These are phyloP conservation scores for Xylaria venustula DNA, from an alignment of 495 filamentous ascomycete genomes.

Conservation along the genomic window DNA sequence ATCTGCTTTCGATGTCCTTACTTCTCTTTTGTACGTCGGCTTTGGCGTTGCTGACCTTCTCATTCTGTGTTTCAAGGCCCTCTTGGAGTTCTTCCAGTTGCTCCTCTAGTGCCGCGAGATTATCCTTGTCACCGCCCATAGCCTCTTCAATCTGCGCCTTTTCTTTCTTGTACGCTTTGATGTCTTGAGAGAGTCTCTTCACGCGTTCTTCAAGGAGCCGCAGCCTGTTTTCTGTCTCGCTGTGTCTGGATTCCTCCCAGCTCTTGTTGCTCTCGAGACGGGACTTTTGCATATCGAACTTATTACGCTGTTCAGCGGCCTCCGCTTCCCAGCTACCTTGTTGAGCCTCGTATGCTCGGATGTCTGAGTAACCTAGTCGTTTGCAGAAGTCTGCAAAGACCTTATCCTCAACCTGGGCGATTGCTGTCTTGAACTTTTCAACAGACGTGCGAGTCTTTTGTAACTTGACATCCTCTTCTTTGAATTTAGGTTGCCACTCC, in stretches of 20 bases:
- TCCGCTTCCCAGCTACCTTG: slow-evolving; percentile 91
- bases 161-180: slow-evolving; percentile 68
- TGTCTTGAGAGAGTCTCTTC: slow-evolving; percentile 60
- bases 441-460: slow-evolving; percentile 65
- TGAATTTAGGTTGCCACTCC: slow-evolving; percentile 74
- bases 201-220: slow-evolving; percentile 62
- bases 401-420: slow-evolving; percentile 82
- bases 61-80: slow-evolving; percentile 63
- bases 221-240: slow-evolving; percentile 67
- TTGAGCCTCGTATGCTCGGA: slow-evolving; percentile 88
- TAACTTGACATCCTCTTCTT: slow-evolving; percentile 65
- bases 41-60: slow-evolving; percentile 78
- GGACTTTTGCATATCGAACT: slow-evolving; percentile 81
- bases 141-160: slow-evolving; percentile 71
- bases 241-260: slow-evolving; percentile 72
- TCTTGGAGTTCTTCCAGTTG: slow-evolving; percentile 64
- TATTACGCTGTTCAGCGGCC: slow-evolving; percentile 76
- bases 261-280: slow-evolving; percentile 73
- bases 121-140: slow-evolving; percentile 68
- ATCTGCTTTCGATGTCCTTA: slow-evolving; percentile 74
- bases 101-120: slow-evolving; percentile 73
- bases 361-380: slow-evolving; percentile 80
- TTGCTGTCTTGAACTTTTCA: slow-evolving; percentile 67
- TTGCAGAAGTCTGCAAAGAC: slow-evolving; percentile 86
- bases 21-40: slow-evolving; percentile 80